Base-by-base conservation (phyloP, 1,284 basidiomycete species). In the Laetiporus sulphureus region DNA sequence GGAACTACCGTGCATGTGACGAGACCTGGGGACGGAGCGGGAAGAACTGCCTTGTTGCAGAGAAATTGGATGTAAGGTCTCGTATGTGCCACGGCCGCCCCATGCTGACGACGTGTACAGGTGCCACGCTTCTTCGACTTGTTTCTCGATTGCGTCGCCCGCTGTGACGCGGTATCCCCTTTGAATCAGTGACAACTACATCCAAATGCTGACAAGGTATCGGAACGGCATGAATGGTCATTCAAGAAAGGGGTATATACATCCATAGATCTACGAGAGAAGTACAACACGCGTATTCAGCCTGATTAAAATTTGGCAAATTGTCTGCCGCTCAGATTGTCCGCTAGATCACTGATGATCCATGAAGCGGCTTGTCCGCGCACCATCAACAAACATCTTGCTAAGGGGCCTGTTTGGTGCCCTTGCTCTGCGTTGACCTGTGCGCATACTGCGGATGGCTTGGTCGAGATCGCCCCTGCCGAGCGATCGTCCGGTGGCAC, bases 311-410 rank as follows among this genome's bases (percentile, higher is more conserved):
- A 27, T 27, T 13, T 27, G 7, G 25, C 25, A 27, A 27, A 27
- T 13, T 27, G 13, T 27, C 13, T 27, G 8, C 13, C 25, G 25
- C 13, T 8, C n/a, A 32, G 31, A 32, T 32, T 11, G 6, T 7
- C 31, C 7, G 18, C 8, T n/a, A n/a, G 12, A 32, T 33, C 8
- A 10, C 10, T 11, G 8, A 8, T 36, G 54, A 19, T 61, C 61
- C 47, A 59, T 65, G 21, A 67, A 51, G 38, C 67, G 64, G 53
- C 67, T 71, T 21, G 62, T 59, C 38, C 72, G 57, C 23, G 68
- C 67, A 12, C 83, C 83, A 52, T 91, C 88, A 33, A 89, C 53
- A 55, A 92, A 91, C 24, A 93, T 86, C 69, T 84, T 88, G 66
- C 78, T 88, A 34, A 75, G 57, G 3, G 74, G 68, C 23, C 68